phyloP scores from a whole-genome alignment of 768 basidiomycete genomes.

The Termitomyces sp. region DNA sequence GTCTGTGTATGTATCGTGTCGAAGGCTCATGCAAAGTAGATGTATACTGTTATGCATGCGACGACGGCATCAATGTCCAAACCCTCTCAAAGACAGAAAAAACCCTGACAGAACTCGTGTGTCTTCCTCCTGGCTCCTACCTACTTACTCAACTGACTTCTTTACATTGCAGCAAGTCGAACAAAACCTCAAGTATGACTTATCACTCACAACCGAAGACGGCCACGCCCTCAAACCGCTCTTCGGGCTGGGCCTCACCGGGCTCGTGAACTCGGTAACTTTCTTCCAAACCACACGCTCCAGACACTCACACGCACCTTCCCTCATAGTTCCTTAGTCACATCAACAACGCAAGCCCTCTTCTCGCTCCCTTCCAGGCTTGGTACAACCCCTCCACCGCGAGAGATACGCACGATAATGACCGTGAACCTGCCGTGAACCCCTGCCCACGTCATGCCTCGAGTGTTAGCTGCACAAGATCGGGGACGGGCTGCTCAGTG shows the following conservation, averaged over 20 bases:
- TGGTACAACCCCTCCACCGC: conserved; percentile 45
- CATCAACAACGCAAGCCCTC: conserved; percentile 82
- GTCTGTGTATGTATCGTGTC: background rate
- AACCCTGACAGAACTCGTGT: conserved; percentile 90
- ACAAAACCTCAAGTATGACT: conserved; percentile 92
- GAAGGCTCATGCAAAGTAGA: conserved; percentile 36
- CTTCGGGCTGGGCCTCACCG: conserved; percentile 86
- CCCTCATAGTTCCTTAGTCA: conserved; percentile 90
- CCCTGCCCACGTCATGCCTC: conserved; percentile 78
- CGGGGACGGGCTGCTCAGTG: conserved; percentile 88
- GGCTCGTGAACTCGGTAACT: conserved; percentile 89
- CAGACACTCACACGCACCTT: conserved; percentile 49
- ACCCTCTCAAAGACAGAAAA: conserved; percentile 89
- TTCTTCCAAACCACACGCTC: background rate
- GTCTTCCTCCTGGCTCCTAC: conserved; percentile 9
- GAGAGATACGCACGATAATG: background rate
- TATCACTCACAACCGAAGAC: conserved; percentile 81
- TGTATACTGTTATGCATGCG: conserved; percentile 89
- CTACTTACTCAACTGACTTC: background rate
- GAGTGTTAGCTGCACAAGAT: conserved; percentile 94
- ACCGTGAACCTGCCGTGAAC: conserved; percentile 44
- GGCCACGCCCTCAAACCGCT: conserved; percentile 85
- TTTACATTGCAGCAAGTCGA: conserved; percentile 73
- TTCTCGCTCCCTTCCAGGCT: conserved; percentile 80
- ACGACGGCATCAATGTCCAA: conserved; percentile 87